phyloP scores from a whole-genome alignment of 345 rosid genomes.

The Salix koriyanagi region DNA sequence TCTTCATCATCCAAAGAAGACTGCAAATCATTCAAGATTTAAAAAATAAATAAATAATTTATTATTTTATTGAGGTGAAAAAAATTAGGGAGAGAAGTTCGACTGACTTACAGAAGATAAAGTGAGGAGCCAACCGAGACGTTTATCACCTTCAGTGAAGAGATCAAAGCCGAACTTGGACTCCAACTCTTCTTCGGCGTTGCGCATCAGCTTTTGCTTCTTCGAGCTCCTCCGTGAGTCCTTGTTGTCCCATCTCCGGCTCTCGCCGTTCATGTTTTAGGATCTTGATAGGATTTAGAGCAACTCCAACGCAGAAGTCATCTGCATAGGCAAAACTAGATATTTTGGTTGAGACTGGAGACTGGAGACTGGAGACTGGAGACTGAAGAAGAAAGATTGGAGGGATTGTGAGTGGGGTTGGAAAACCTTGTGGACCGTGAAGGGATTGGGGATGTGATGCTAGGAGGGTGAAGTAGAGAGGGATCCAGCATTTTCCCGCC shows the following conservation, averaged over 20 bases:
- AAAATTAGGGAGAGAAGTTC: background rate
- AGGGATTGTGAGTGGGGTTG: background rate
- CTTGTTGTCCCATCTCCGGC: constrained; percentile 48
- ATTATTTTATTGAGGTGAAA: background rate
- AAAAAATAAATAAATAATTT: background rate
- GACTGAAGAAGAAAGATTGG: too few species aligned
- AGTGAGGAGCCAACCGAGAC: constrained; percentile 92
- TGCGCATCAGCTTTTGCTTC: constrained; percentile 62
- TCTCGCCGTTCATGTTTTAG: constrained; percentile 35
- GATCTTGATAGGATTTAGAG: background rate
- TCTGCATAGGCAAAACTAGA: too few species aligned
- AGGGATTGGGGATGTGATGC: background rate
- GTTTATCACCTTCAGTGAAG: constrained; percentile 82
- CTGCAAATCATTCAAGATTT: constrained; percentile 35
- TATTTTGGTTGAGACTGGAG: too few species aligned
- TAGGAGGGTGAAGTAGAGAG: background rate
- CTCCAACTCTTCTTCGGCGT: constrained; percentile 79
- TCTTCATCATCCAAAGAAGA: constrained; percentile 80
- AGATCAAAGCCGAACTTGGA: constrained; percentile 81
- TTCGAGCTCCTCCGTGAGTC: constrained; percentile 47
- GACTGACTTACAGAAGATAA: constrained; percentile 59
- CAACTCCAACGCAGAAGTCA: too few species aligned
- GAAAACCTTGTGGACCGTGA: background rate
- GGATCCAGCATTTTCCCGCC: background rate
- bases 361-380: too few species aligned